phyloP scores from a whole-genome alignment of 495 filamentous ascomycete species.

The Penicillium ochrochloron region DNA sequence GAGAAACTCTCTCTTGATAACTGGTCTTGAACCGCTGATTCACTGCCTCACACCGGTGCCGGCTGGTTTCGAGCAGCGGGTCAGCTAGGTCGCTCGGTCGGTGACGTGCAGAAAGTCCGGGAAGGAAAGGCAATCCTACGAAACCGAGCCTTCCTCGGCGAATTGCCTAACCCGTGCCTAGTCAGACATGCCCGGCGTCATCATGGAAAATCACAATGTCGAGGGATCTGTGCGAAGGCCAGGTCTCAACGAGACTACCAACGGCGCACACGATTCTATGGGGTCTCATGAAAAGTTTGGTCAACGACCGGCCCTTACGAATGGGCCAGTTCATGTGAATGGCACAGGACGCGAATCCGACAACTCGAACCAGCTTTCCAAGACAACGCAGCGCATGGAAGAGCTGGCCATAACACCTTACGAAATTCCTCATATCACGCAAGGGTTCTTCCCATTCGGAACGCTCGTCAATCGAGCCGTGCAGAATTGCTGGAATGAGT shows the following conservation, averaged over 20 bases:
- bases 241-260: slow-evolving; percentile 30
- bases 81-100: slow-evolving; percentile 29
- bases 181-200: slow-evolving; percentile 52
- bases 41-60: slow-evolving; percentile 32
- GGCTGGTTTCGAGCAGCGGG: slow-evolving; percentile 28
- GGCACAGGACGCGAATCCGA: slow-evolving; percentile 28
- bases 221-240: slow-evolving; percentile 35
- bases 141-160: slow-evolving; percentile 11
- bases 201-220: slow-evolving; percentile 49
- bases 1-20: slow-evolving; percentile 22
- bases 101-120: slow-evolving; percentile 40
- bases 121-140: slow-evolving; percentile 35
- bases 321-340: slow-evolving; percentile 39
- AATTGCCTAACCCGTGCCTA: neutral
- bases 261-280: slow-evolving; percentile 28
- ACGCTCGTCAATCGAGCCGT: slow-evolving; percentile 73
- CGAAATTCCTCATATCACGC: slow-evolving; percentile 78
- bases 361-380: slow-evolving; percentile 20
- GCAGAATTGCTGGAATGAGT: slow-evolving; percentile 78
- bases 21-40: slow-evolving; percentile 29
- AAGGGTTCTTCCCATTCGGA: slow-evolving; percentile 71
- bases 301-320: slow-evolving; percentile 25
- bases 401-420: slow-evolving; percentile 50
- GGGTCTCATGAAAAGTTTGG: slow-evolving; percentile 22
- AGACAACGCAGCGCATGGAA: slow-evolving; percentile 12